Conservation (phyloP, 78 protist genomes). For the Isochrysis galbana region DNA sequence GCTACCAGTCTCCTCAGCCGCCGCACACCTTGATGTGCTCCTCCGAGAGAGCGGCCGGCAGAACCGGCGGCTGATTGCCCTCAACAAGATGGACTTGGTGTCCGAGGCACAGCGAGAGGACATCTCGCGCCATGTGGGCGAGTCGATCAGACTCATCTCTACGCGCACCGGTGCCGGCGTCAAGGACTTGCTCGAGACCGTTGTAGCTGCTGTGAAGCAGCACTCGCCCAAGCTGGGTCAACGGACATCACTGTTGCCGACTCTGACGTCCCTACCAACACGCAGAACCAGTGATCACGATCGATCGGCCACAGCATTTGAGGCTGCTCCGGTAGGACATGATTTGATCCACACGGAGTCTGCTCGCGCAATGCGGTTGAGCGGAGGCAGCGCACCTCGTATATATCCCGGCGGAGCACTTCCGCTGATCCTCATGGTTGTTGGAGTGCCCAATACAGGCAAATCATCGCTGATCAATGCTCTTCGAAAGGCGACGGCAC, state of each 20-base stretch:
- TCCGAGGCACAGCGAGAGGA: background rate
- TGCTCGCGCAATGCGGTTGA: background rate
- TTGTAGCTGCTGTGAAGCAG: background rate
- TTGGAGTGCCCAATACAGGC: conserved; percentile 1
- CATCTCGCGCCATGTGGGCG: background rate
- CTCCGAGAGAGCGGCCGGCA: background rate
- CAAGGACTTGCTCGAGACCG: background rate
- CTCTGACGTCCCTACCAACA: background rate
- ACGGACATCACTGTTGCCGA: no score
- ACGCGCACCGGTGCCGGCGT: background rate
- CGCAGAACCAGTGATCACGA: background rate
- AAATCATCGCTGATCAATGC: conserved; percentile 14
- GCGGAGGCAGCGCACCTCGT: background rate
- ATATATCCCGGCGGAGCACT: background rate
- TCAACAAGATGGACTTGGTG: conserved; percentile 16
- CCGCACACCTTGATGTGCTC: background rate
- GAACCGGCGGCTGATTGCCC: background rate
- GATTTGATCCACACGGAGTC: no score
- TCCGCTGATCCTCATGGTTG: background rate
- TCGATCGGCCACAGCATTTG: background rate
- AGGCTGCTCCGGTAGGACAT: no score
- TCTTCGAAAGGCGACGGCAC: background rate
- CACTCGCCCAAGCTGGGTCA: background rate
- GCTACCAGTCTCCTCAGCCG: background rate
- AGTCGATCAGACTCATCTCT: background rate